Percentiles rank a stretch among this genome's conserved stretches.
Evolutionary conservation across 805 yeast genomes (phyloP).

Genomic region (Metschnikowia drakensbergensis): DNA sequence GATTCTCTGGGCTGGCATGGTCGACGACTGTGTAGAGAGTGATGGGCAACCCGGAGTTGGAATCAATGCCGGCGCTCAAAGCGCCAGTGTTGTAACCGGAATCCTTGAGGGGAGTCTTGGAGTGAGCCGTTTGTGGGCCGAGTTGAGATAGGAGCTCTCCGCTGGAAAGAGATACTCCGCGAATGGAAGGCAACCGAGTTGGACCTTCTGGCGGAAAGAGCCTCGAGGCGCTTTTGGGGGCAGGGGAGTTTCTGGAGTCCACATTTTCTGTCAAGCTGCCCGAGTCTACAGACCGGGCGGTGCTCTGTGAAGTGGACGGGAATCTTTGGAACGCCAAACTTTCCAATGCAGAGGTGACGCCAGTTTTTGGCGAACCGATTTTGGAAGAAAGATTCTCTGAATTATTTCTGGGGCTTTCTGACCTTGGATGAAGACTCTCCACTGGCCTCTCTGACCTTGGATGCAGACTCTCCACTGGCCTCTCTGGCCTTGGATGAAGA

Average conservation of each 20-base stretch:
- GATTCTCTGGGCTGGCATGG: slow-evolving; percentile 5
- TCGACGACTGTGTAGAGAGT: slow-evolving; percentile 32
- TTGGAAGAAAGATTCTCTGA: too few species aligned
- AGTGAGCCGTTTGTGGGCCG: not conserved
- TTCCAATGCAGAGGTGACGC: too few species aligned
- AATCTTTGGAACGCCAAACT: too few species aligned
- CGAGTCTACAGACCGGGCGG: not conserved
- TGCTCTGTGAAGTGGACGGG: too few species aligned
- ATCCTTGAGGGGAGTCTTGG: not conserved
- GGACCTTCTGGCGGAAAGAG: too few species aligned
- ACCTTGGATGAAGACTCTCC: too few species aligned
- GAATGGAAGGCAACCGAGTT: not conserved
- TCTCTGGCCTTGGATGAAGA: too few species aligned
- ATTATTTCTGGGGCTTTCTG: too few species aligned
- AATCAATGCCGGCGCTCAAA: slow-evolving; percentile 29
- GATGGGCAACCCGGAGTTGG: slow-evolving; percentile 25
- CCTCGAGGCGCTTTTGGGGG: not conserved
- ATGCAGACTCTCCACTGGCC: too few species aligned
- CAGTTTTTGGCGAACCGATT: too few species aligned
- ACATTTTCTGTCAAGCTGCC: not conserved
- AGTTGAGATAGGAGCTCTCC: slow-evolving; percentile 17
- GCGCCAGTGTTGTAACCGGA: slow-evolving; percentile 5
- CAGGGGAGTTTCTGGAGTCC: not conserved
- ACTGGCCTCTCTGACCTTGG: too few species aligned
- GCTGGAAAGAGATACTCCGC: slow-evolving; percentile 18